These are phyloP conservation scores for Porphyrellus sp. DNA, from an alignment of 1,284 basidiomycete species.

Conservation along the genomic window DNA sequence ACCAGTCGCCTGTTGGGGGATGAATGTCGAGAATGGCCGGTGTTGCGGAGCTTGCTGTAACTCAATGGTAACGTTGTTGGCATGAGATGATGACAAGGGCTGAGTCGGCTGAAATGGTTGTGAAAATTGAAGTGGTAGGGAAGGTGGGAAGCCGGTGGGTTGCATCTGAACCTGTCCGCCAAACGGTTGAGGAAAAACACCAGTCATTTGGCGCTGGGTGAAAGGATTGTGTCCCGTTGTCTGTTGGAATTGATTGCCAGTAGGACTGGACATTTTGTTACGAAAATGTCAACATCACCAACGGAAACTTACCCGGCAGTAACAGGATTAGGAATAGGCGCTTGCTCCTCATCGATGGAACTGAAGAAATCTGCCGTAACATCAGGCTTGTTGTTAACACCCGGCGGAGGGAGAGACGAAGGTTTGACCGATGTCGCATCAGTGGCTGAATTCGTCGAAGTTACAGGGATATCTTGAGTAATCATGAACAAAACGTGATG, in stretches of 20 bases:
- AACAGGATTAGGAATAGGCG: constrained; percentile 68
- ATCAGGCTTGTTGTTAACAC: constrained; percentile 22
- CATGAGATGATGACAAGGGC: constrained; percentile 24
- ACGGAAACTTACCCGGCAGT: constrained; percentile 47
- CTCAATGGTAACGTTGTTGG: constrained; percentile 46
- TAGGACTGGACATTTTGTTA: constrained; percentile 42
- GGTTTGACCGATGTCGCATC: constrained; percentile 16
- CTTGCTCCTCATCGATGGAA: constrained; percentile 83
- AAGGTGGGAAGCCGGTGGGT: constrained; percentile 56
- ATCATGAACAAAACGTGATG: not conserved
- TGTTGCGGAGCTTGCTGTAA: constrained; percentile 42
- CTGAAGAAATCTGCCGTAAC: constrained; percentile 86
- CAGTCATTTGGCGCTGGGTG: constrained; percentile 55
- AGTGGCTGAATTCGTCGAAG: constrained; percentile 21
- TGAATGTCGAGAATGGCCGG: constrained; percentile 51
- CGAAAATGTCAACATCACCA: constrained; percentile 4
- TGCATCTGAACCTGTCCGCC: constrained; percentile 47
- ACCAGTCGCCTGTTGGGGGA: constrained; percentile 44
- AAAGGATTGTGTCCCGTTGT: constrained; percentile 79
- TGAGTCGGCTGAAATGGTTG: constrained; percentile 21
- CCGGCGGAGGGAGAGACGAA: constrained; percentile 25
- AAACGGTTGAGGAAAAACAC: constrained; percentile 41
- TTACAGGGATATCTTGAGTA: constrained; percentile 11
- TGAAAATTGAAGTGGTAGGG: constrained; percentile 41
- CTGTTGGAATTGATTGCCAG: constrained; percentile 56